phyloP scores from a whole-genome alignment of 345 rosid genomes.

The Gossypium australe region DNA sequence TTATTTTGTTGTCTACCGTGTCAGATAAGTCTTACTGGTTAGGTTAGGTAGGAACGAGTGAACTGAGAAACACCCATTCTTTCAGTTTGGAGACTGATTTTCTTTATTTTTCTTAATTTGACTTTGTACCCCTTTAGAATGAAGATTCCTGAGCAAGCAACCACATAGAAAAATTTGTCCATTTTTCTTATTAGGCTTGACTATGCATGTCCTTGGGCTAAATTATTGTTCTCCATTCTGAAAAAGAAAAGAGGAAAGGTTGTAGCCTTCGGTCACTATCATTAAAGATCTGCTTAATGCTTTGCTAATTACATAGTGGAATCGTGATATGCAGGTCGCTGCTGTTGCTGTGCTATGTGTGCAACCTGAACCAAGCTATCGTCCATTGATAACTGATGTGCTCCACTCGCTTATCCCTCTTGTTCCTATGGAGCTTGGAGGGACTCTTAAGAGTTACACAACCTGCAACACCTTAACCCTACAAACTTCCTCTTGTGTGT shows the following conservation, averaged over 20 bases:
- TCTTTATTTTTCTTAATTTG: neutral
- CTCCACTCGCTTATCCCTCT: constrained; percentile 84
- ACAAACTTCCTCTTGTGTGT: neutral
- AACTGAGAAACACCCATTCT: neutral
- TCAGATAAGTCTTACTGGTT: neutral
- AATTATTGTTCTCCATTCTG: neutral
- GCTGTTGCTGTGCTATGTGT: constrained; percentile 92
- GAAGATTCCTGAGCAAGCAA: neutral
- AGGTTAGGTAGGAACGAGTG: constrained; percentile 6
- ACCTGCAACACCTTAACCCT: constrained; percentile 13
- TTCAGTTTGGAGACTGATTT: neutral
- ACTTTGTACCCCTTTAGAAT: neutral
- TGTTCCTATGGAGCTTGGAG: constrained; percentile 77
- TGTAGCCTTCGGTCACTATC: neutral
- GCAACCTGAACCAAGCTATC: constrained; percentile 89
- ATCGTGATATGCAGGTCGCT: constrained; percentile 58
- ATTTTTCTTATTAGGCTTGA: constrained; percentile 2
- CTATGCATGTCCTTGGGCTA: neutral
- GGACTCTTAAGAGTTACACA: constrained; percentile 55
- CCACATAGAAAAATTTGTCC: neutral
- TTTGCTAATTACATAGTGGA: neutral
- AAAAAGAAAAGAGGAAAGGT: neutral
- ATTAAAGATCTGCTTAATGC: neutral
- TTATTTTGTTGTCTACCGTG: neutral
- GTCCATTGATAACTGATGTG: constrained; percentile 84